Evolutionary conservation across 805 yeast genomes (phyloP).

Genomic region (Metschnikowia hibisci): DNA sequence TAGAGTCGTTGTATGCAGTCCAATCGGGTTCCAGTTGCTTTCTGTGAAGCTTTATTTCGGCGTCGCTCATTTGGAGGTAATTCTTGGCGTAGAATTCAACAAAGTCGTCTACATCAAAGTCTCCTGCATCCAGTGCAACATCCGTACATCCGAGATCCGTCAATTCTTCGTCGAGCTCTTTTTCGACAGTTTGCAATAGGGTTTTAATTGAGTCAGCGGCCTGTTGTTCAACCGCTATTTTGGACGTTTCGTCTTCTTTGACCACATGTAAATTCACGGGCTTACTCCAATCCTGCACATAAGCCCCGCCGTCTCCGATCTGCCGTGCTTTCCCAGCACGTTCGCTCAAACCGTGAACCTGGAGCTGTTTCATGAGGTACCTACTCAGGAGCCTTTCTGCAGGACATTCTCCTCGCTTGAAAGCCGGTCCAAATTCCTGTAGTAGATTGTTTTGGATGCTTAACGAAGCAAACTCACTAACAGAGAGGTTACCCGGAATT

Average conservation of each 20-base stretch:
- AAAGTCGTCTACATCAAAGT: conserved; percentile 14
- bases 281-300: neutral
- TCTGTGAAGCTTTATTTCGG: conserved; percentile 9
- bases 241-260: too few species aligned
- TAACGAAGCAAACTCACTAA: conserved; percentile 1
- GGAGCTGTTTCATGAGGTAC: conserved; percentile 3
- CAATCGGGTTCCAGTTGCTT: conserved; percentile 7
- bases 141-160: neutral
- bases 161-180: neutral
- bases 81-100: conserved; percentile 14
- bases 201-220: neutral
- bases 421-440: neutral
- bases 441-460: neutral
- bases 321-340: neutral
- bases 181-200: neutral
- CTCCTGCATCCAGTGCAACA: conserved; percentile 1
- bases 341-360: neutral
- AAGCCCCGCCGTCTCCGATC: neutral
- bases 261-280: neutral
- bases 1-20: conserved; percentile 13
- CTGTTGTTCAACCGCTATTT: neutral
- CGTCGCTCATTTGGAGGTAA: conserved; percentile 7
- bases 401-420: neutral
- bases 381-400: conserved; percentile 4
- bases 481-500: neutral